A percentile compares a stretch with the other conserved stretches of the same genome.
phyloP scores from a whole-genome alignment of 768 basidiomycete genomes.

The Auriculariales sp. region DNA sequence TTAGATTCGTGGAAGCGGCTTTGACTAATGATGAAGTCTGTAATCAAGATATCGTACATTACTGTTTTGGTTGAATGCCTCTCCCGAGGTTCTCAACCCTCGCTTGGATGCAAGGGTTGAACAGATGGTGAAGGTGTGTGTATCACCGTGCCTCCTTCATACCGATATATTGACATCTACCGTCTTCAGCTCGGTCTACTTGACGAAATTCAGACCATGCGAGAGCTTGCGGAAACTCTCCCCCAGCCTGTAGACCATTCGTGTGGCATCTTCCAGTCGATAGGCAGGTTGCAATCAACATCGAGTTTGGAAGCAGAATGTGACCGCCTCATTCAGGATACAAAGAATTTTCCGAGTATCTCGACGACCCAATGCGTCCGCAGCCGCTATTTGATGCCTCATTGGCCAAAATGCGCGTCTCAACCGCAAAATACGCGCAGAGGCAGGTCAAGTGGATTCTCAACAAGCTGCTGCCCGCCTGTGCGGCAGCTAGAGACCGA shows the following conservation, averaged over 20 bases:
- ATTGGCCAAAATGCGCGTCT: constrained; percentile 66
- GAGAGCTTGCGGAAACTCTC: constrained; percentile 9
- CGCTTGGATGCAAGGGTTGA: constrained; percentile 75
- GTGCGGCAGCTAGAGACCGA: constrained; percentile 32
- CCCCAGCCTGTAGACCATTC: constrained; percentile 39
- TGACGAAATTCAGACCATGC: constrained; percentile 54
- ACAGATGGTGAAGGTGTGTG: constrained; percentile 68
- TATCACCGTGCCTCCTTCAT: neutral
- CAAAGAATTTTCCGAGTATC: constrained; percentile 71
- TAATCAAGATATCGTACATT: constrained; percentile 61
- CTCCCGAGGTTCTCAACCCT: constrained; percentile 40
- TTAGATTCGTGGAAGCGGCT: neutral
- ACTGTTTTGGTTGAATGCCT: constrained; percentile 83
- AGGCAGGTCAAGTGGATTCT: constrained; percentile 85
- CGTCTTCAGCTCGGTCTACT: constrained; percentile 54
- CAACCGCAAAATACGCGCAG: constrained; percentile 84
- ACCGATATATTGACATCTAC: neutral
- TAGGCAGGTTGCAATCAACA: constrained; percentile 36
- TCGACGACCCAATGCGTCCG: constrained; percentile 28
- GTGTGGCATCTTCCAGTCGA: constrained; percentile 84
- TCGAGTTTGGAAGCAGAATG: neutral
- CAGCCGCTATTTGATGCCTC: constrained; percentile 35
- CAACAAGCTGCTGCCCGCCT: constrained; percentile 73
- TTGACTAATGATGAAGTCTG: neutral
- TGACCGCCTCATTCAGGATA: constrained; percentile 42